Conservation (phyloP, 164 flowering plant genomes). For the Magnolia kwangsiensis region DNA sequence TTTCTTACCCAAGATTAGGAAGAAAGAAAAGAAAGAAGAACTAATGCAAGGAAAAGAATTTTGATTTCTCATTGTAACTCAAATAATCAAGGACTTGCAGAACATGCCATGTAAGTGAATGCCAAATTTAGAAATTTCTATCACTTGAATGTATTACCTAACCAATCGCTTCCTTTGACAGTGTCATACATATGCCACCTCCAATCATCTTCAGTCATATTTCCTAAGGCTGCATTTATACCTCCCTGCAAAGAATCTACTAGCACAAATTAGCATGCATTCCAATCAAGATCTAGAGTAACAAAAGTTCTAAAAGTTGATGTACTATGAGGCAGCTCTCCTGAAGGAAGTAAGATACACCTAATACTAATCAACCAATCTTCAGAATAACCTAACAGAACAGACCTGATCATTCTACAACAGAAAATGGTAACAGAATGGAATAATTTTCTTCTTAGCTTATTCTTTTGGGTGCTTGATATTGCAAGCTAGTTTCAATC, state of each 20-base stretch:
- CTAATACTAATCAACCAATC: neutral
- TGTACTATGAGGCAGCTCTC: neutral
- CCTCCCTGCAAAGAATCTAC: slow-evolving; percentile 72
- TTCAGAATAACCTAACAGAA: neutral
- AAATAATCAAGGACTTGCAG: neutral
- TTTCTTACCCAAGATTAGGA: neutral
- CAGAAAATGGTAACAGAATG: neutral
- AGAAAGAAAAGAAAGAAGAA: neutral
- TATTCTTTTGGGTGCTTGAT: too few species aligned
- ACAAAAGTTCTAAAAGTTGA: neutral
- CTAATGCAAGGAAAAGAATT: neutral
- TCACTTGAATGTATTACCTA: slow-evolving; percentile 11
- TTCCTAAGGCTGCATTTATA: slow-evolving; percentile 96
- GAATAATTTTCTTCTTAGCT: neutral
- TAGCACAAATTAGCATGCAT: slow-evolving; percentile 7
- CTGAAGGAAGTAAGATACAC: neutral
- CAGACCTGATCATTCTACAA: neutral
- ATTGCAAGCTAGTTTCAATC: neutral
- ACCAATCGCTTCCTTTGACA: slow-evolving; percentile 98
- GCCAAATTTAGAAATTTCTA: neutral
- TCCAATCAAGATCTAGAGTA: too few species aligned
- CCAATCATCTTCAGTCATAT: slow-evolving; percentile 99
- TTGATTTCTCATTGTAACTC: neutral
- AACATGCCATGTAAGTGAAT: neutral
- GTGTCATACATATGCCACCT: slow-evolving; percentile 99